Evolutionary conservation across 2,329 filamentous ascomycete species (phyloP), one percentile per base, ranked within the genome.

Genomic region (Dothistroma pini): DNA sequence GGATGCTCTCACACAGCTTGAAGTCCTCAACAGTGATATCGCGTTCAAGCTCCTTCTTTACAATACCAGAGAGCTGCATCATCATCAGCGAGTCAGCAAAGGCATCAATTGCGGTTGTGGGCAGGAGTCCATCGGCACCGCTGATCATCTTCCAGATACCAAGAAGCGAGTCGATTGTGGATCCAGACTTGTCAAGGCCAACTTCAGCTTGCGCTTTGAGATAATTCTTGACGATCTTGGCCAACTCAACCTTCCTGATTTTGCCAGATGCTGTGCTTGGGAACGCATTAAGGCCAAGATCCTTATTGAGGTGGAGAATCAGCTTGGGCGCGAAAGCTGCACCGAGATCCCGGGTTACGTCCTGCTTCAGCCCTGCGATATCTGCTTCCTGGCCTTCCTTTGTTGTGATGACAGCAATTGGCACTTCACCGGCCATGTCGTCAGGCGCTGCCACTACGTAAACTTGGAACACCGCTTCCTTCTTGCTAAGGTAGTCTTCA

Each of bases 381-480:
- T 72, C 60, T 31, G 73, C 69, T 54, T 71, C 72, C 52, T 72
- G 63, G 47, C 68, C 60, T n/a, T 77, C 66, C 19, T 72, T 68
- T 0, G 75, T 72, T 2, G 75, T 61, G 29, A 80, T 75, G 12
- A 82, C 68, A 2, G 80, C 80, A 14, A 82, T 75, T 0, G 79
- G 77, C 2, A 83, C 74, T 63, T 83, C 79, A 4, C 80, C 80
- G 29, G 80, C 79, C 57, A 79, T 67, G 12, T 76, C 72, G 63
- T 82, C 79, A 2, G 75, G 71, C 1, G 78, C 69, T 9, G 78
- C 80, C 12, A 82, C 72, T 1, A 82, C 76, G 58, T 79, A 75
- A 0, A 69, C 71, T 22, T 67, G 74, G 67, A 76, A 59, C 1
- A 72, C 63, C 3, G 72, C 76, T 0, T 69, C 62, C n/a, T 76